Conservation (phyloP, 257 asterid genomes). For the Eustoma russellianum region DNA sequence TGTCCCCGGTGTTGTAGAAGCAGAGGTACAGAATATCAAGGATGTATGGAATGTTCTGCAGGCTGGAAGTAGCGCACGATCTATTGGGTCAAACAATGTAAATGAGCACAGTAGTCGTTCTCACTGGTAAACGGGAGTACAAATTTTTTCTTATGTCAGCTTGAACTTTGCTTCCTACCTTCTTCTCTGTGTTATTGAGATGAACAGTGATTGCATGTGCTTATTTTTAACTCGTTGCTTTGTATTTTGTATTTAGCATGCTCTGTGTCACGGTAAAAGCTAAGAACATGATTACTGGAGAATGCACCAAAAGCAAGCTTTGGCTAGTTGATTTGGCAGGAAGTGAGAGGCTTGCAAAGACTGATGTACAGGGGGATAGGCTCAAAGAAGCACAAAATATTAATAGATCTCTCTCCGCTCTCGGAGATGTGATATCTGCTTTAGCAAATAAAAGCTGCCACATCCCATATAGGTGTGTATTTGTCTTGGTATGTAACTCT, state of each 20-base stretch:
- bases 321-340: slow-evolving; percentile 99
- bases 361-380: slow-evolving; percentile 95
- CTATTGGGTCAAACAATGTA: slow-evolving; percentile 92
- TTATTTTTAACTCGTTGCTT: background rate
- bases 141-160: background rate
- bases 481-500: too few relatives aligned
- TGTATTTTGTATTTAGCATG: slow-evolving; percentile 44
- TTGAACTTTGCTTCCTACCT: background rate
- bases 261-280: slow-evolving; percentile 81
- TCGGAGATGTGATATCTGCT: slow-evolving; percentile 93
- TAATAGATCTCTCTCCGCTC: slow-evolving; percentile 95
- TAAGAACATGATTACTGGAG: slow-evolving; percentile 61
- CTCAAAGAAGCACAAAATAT: slow-evolving; percentile 99
- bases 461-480: slow-evolving; percentile 73
- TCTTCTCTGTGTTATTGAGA: slow-evolving; percentile 1
- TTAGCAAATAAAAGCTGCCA: slow-evolving; percentile 95
- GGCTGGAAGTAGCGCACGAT: slow-evolving; percentile 87
- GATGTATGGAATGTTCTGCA: slow-evolving; percentile 92
- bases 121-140: slow-evolving; percentile 56
- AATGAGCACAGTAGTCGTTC: slow-evolving; percentile 99
- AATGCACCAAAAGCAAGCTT: slow-evolving; percentile 89
- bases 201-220: background rate
- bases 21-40: slow-evolving; percentile 59
- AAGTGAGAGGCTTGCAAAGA: slow-evolving; percentile 94
- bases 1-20: slow-evolving; percentile 88